These are phyloP conservation scores for Limonomyces culmigenus DNA, from an alignment of 1,284 basidiomycete genomes.

Conservation along the genomic window DNA sequence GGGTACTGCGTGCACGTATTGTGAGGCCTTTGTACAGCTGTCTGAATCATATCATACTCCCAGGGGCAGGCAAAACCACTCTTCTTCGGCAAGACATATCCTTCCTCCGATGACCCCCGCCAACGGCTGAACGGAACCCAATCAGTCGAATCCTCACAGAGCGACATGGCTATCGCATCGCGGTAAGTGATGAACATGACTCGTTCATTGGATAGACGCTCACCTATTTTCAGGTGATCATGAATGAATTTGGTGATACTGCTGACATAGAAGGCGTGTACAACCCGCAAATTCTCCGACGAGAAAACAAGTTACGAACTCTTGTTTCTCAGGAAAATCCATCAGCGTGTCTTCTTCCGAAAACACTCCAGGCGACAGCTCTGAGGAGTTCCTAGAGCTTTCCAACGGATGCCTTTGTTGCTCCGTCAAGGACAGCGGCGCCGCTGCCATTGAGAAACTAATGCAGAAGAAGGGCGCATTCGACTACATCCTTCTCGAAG, in stretches of 20 bases:
- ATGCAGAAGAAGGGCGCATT: constrained; percentile 71
- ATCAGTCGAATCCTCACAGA: constrained; percentile 75
- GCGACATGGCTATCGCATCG: constrained; percentile 84
- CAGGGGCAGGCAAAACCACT: constrained; percentile 84
- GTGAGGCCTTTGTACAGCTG: too few species aligned
- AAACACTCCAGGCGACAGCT: constrained; percentile 40
- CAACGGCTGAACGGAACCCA: constrained; percentile 1
- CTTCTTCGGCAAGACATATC: constrained; percentile 48
- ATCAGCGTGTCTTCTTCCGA: constrained; percentile 61
- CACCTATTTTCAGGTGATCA: constrained; percentile 37
- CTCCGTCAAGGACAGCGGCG: constrained; percentile 81
- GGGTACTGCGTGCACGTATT: too few species aligned
- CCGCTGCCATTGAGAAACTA: constrained; percentile 81
- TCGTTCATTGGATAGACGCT: not conserved
- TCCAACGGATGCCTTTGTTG: constrained; percentile 92
- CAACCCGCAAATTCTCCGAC: not conserved
- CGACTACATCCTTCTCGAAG: constrained; percentile 86
- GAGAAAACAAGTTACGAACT: constrained; percentile 16
- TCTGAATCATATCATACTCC: too few species aligned
- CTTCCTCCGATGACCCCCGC: not conserved
- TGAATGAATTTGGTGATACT: constrained; percentile 88
- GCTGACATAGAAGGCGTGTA: constrained; percentile 53
- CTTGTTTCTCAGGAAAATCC: constrained; percentile 9
- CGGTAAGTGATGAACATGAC: constrained; percentile 22
- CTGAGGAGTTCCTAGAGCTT: constrained; percentile 73